Conservation (phyloP, 2,329 filamentous ascomycete species). For the Chaetomiaceae sp. region DNA sequence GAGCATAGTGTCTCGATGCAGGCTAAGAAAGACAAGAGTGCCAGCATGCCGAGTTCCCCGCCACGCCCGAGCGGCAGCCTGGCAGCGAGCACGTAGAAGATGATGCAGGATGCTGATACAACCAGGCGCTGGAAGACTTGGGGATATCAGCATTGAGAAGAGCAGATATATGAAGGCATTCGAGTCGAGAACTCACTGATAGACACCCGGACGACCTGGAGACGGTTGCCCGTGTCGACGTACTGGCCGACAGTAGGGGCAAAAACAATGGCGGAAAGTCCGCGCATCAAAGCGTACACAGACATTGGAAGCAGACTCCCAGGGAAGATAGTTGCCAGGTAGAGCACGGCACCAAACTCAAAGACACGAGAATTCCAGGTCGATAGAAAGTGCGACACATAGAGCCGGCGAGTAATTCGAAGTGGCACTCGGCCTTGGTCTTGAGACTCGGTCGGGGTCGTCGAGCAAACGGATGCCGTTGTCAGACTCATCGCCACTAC, state of each 20-base stretch:
- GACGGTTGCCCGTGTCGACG: slow-evolving; percentile 53
- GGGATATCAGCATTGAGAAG: not conserved
- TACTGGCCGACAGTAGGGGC: slow-evolving; percentile 53
- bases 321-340: slow-evolving; percentile 51
- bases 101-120: slow-evolving; percentile 44
- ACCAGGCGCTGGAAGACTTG: slow-evolving; percentile 34
- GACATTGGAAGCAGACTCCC: slow-evolving; percentile 62
- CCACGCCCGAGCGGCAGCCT: too few species aligned
- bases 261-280: slow-evolving; percentile 53
- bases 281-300: slow-evolving; percentile 60
- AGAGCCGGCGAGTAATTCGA: slow-evolving; percentile 41
- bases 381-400: slow-evolving; percentile 57
- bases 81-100: slow-evolving; percentile 44
- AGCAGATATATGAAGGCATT: not conserved
- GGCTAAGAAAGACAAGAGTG: too few species aligned
- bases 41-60: too few species aligned
- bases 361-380: slow-evolving; percentile 52
- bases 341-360: slow-evolving; percentile 46
- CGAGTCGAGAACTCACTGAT: slow-evolving; percentile 33
- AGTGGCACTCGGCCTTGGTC: too few species aligned
- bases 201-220: slow-evolving; percentile 47
- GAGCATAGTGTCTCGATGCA: slow-evolving; percentile 65
- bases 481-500: too few species aligned
- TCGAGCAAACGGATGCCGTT: too few species aligned
- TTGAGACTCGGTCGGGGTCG: too few species aligned